Evolutionary conservation across 129 eudicot species (phyloP), one percentile per base, ranked within the genome.

Genomic region (Artemisia annua): DNA sequence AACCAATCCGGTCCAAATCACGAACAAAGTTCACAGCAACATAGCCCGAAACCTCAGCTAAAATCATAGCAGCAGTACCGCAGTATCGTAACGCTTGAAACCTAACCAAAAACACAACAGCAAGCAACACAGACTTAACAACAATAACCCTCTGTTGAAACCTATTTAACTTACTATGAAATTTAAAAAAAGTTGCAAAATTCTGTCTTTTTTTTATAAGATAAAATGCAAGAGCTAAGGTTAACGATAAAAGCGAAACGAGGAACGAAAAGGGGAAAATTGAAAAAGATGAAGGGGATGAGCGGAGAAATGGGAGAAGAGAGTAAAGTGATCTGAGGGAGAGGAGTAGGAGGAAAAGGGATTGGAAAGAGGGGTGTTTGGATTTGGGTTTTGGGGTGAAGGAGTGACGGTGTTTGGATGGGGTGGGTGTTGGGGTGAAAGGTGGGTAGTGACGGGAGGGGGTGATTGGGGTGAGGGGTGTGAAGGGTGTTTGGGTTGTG

Each of bases 281-380:
- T 49, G 97, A 84, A 72, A 88, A 89, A 20, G 96, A 88, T 7
- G 89, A 81, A 0, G 97, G 96, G 9, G 97, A 87, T 8, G 98
- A 79, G 56, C 85, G 91, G 66, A 92, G 89, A 78, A 92, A 89
- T 11, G 98, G 98, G 83, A 92, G 96, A 78, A 89, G 95, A n/a
- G 98, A 92, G 87, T 92, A 92, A 71, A 92, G 96, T 5, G 98
- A 92, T 2, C 98, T 94, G 77, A 92, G 95, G 53, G 98, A 92
- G 82, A 92, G 85, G 17, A 92, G 88, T 70, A 92, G 88, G 77
- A 89, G 82, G 77, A 92, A 79, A 48, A 87, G 88, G 66, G 83
- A 83, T 32, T 94, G 83, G 12, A 84, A 69, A 13, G 92, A 83
- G 48, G 77, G 54, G 15, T 72, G 75, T 75, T 75, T 82, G 46